Percentiles rank a stretch among this genome's conserved stretches.
phyloP scores from a whole-genome alignment of 2,329 filamentous ascomycete genomes.

The Aureobasidium sp. region DNA sequence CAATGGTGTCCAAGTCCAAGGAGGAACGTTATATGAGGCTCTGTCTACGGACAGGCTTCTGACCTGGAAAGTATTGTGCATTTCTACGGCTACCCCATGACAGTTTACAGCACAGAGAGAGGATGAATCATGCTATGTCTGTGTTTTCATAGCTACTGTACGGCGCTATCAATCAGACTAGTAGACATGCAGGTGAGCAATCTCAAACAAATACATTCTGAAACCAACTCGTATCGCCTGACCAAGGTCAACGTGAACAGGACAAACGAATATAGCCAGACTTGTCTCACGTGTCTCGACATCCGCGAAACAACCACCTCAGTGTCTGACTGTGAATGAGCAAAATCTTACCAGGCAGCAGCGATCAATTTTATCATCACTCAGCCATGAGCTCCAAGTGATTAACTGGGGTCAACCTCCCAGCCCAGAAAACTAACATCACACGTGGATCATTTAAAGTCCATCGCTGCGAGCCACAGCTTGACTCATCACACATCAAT shows the following conservation, averaged over 20 bases:
- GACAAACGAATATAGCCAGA: neutral
- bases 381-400: neutral
- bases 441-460: no score
- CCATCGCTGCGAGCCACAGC: neutral
- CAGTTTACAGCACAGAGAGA: neutral
- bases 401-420: neutral
- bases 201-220: no score
- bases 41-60: no score
- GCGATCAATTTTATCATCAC: neutral
- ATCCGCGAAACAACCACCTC: neutral
- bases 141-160: no score
- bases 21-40: no score
- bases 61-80: neutral
- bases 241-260: neutral
- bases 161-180: no score
- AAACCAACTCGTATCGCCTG: neutral
- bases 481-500: neutral
- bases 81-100: neutral
- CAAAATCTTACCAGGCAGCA: neutral
- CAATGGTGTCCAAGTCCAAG: no score
- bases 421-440: no score
- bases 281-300: neutral
- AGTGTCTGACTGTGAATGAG: neutral
- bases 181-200: no score
- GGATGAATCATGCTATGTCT: no score